Conservation (phyloP, 225 moss, liverwort and hornwort species). For the Asterella californica region DNA sequence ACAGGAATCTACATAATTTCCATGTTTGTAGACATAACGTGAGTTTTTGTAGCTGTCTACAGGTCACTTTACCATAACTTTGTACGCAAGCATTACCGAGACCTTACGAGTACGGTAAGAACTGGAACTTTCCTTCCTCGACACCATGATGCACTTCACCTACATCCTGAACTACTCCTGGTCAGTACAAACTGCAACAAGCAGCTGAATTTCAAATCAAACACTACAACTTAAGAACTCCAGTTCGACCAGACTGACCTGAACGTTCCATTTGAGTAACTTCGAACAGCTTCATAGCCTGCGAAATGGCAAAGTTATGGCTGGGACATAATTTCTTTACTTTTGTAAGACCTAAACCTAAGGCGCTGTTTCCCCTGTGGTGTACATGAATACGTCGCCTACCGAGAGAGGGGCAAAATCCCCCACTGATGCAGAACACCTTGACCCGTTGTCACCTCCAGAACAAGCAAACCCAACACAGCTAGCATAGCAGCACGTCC, state of each 20-base stretch:
- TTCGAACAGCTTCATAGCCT: constrained; percentile 4
- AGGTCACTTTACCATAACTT: constrained; percentile 5
- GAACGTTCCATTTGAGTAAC: background rate
- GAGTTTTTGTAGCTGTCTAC: constrained; percentile 2
- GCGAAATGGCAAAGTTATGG: background rate
- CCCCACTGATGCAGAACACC: constrained; percentile 96
- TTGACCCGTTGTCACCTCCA: constrained; percentile 93
- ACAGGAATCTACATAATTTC: constrained; percentile 13
- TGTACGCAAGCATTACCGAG: constrained; percentile 10
- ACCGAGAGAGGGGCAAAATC: constrained; percentile 60
- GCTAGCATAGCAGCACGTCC: constrained; percentile 95
- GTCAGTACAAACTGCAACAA: constrained; percentile 4
- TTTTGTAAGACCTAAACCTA: background rate
- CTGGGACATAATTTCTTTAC: background rate
- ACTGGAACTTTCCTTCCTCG: constrained; percentile 1
- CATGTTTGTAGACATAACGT: background rate
- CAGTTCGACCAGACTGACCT: constrained; percentile 11
- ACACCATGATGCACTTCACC: background rate
- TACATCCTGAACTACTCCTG: constrained; percentile 2
- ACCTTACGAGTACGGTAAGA: constrained; percentile 18
- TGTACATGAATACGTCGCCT: constrained; percentile 2
- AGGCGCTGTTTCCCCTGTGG: background rate
- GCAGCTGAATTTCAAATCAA: background rate
- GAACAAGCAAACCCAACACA: constrained; percentile 70
- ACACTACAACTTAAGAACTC: background rate